phyloP scores from a whole-genome alignment of 2,329 filamentous ascomycete species.

The Fusarium illudens region DNA sequence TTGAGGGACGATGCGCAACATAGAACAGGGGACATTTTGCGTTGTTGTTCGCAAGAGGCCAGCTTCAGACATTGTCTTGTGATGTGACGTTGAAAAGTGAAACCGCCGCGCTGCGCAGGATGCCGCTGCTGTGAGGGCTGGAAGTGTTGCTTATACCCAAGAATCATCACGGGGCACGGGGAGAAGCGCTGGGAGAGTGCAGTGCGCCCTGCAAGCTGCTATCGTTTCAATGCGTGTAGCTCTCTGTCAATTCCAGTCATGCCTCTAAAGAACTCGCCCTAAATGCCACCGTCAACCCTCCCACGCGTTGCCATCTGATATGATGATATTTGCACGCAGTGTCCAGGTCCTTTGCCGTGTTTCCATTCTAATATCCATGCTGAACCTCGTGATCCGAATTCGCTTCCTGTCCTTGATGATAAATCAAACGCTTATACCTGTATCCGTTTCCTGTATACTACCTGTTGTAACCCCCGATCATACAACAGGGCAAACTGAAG shows the following conservation, averaged over 20 bases:
- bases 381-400: neutral
- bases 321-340: neutral
- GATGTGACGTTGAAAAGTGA: conserved; percentile 11
- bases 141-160: neutral
- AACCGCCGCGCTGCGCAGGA: neutral
- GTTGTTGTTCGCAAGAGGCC: conserved; percentile 3
- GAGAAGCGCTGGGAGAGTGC: conserved; percentile 17
- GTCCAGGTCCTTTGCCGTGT: conserved; percentile 4
- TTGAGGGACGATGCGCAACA: conserved; percentile 15
- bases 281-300: neutral
- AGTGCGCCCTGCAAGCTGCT: conserved; percentile 7
- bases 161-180: neutral
- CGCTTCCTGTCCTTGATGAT: neutral
- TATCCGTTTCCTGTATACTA: conserved; percentile 1
- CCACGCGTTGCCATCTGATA: neutral
- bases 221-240: conserved; percentile 8
- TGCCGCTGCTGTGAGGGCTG: neutral
- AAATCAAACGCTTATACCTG: neutral
- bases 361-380: neutral
- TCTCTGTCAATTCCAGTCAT: conserved; percentile 12
- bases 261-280: neutral
- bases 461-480: conserved; percentile 1
- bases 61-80: neutral
- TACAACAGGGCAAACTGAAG: neutral
- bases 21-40: conserved; percentile 1